Evolutionary conservation across 2,329 filamentous ascomycete genomes (phyloP).

Genomic region (Cercospora sp.): DNA sequence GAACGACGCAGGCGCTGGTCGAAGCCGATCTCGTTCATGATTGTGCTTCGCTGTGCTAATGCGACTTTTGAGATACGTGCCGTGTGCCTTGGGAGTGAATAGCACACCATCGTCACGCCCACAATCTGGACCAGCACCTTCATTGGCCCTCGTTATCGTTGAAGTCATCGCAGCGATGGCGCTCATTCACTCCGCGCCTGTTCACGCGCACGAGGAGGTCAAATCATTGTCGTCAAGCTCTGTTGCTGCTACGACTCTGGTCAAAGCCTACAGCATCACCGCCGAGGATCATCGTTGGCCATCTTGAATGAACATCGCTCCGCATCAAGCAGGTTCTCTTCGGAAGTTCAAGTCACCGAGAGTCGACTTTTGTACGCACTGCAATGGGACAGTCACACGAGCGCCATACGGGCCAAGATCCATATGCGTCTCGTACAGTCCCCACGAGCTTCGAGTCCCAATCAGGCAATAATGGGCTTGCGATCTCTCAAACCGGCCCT

Average conservation of each 20-base stretch:
- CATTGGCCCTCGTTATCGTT: not conserved
- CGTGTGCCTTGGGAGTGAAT: not conserved
- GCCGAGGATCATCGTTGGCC: not conserved
- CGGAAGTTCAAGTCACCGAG: slow-evolving; percentile 7
- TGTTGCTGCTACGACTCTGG: not conserved
- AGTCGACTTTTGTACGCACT: slow-evolving; percentile 2
- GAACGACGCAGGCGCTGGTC: not conserved
- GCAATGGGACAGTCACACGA: slow-evolving; percentile 7
- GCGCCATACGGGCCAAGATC: not conserved
- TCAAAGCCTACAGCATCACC: not conserved
- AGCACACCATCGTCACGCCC: not conserved
- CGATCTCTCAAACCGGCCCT: slow-evolving; percentile 9
- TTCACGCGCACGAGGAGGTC: not conserved
- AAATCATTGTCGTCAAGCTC: not conserved
- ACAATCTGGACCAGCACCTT: not conserved
- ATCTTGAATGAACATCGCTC: not conserved
- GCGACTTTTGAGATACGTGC: not conserved
- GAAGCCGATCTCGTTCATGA: not conserved
- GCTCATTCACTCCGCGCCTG: not conserved
- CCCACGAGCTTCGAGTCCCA: not conserved
- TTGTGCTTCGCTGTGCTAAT: not conserved
- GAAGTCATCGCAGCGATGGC: not conserved
- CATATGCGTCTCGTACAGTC: slow-evolving; percentile 8
- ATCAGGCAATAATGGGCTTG: not conserved
- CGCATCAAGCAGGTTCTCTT: not conserved